phyloP scores from a whole-genome alignment of 1,284 basidiomycete genomes.

The Cryptococcus floricola region DNA sequence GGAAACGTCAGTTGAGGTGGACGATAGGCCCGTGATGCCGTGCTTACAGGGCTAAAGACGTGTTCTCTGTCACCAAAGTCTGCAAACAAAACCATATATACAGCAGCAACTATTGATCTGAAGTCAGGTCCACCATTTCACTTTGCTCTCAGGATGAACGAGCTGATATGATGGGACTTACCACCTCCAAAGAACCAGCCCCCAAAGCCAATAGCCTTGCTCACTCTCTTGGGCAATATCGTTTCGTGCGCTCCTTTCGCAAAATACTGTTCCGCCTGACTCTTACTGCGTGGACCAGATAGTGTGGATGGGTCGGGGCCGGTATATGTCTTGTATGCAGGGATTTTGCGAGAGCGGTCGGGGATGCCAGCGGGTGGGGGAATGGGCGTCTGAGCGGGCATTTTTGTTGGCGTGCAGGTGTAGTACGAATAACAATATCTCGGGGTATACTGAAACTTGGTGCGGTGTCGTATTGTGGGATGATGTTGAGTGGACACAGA shows the following conservation, averaged over 20 bases:
- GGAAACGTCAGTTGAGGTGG: not conserved
- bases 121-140: conserved; percentile 22
- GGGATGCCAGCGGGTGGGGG: not conserved
- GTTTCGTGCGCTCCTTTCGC: conserved; percentile 16
- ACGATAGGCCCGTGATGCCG: not conserved
- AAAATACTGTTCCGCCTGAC: conserved; percentile 27
- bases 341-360: not conserved
- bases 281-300: conserved; percentile 9
- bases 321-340: conserved; percentile 7
- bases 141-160: not conserved
- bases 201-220: conserved; percentile 17
- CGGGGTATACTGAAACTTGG: too few species aligned
- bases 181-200: conserved; percentile 22
- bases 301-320: conserved; percentile 13
- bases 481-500: too few species aligned
- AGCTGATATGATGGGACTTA: not conserved
- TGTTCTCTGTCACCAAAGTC: conserved; percentile 45
- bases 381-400: too few species aligned
- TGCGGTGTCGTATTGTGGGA: too few species aligned
- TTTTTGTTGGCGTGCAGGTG: too few species aligned
- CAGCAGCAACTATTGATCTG: conserved; percentile 15
- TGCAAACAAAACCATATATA: conserved; percentile 43
- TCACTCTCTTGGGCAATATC: conserved; percentile 14
- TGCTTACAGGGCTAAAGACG: conserved; percentile 47
- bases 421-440: too few species aligned